Percentiles rank a stretch among this genome's conserved stretches.
These are phyloP conservation scores for Jamesozyma rosinii DNA, from an alignment of 805 yeast genomes.

Conservation along the genomic window DNA sequence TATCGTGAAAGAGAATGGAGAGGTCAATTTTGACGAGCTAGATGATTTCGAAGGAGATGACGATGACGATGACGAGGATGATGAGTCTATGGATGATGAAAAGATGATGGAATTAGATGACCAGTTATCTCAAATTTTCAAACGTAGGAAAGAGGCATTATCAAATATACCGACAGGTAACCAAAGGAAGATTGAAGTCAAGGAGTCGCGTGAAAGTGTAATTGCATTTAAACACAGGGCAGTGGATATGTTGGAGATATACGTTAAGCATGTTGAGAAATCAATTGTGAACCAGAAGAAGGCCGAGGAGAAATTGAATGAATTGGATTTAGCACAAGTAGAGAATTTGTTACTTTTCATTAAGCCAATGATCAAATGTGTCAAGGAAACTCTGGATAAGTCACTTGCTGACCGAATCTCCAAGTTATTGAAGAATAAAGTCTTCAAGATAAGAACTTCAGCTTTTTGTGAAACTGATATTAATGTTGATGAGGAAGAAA, in stretches of 20 bases:
- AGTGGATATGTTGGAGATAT: conserved; percentile 66
- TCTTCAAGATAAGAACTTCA: conserved; percentile 41
- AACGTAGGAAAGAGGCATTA: conserved; percentile 66
- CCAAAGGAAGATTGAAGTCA: conserved; percentile 61
- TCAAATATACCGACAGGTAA: conserved; percentile 48
- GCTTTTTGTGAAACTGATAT: conserved; percentile 13
- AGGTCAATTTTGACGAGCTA: conserved; percentile 40
- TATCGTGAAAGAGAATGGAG: conserved; percentile 35
- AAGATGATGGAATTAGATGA: conserved; percentile 92
- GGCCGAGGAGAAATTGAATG: background rate
- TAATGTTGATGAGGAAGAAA: conserved; percentile 6
- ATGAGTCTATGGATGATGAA: conserved; percentile 89
- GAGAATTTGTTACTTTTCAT: conserved; percentile 36
- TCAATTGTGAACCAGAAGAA: conserved; percentile 2
- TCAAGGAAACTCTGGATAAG: conserved; percentile 60
- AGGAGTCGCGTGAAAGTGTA: conserved; percentile 72
- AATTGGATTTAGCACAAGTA: conserved; percentile 8
- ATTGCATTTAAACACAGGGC: conserved; percentile 68
- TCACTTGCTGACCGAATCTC: conserved; percentile 66
- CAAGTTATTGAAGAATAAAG: conserved; percentile 51
- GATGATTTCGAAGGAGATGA: conserved; percentile 36
- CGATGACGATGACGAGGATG: conserved; percentile 49
- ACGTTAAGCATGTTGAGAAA: conserved; percentile 37
- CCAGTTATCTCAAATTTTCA: conserved; percentile 73
- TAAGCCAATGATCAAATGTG: conserved; percentile 49